Conservation (phyloP, 2,329 filamentous ascomycete species). For the Pseudogymnoascus sp. region DNA sequence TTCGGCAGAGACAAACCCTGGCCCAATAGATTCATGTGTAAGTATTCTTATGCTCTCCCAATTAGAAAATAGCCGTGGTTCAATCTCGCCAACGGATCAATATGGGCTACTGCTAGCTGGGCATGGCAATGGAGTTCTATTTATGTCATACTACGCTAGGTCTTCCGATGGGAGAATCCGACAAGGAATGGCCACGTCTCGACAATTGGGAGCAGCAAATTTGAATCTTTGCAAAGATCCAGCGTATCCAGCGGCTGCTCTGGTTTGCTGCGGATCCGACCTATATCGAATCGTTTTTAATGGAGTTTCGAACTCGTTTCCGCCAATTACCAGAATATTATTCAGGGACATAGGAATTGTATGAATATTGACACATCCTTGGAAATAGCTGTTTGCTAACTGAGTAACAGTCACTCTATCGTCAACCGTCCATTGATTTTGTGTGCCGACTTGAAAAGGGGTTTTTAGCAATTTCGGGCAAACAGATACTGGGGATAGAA, state of each 20-base stretch:
- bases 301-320: not conserved
- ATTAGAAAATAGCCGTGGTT: not conserved
- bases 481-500: not conserved
- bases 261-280: slow-evolving; percentile 42
- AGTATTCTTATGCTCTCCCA: not conserved
- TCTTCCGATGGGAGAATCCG: slow-evolving; percentile 7
- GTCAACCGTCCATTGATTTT: not conserved
- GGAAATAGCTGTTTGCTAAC: not conserved
- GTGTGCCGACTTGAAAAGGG: not conserved
- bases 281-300: slow-evolving; percentile 26
- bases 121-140: slow-evolving; percentile 7
- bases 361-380: not conserved
- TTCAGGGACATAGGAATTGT: not conserved
- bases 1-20: not conserved
- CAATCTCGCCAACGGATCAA: not conserved
- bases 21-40: not conserved
- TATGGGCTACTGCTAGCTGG: slow-evolving; percentile 6
- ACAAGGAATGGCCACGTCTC: not conserved
- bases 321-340: slow-evolving; percentile 1
- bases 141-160: not conserved
- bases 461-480: not conserved
- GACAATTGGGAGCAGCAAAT: slow-evolving; percentile 22
- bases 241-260: slow-evolving; percentile 22
- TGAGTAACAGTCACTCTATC: not conserved
- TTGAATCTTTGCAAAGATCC: slow-evolving; percentile 20